A percentile compares a stretch with the other conserved stretches of the same genome.
These are phyloP conservation scores for Alectoria sarmentosa DNA, from an alignment of 495 filamentous ascomycete species.

Conservation along the genomic window DNA sequence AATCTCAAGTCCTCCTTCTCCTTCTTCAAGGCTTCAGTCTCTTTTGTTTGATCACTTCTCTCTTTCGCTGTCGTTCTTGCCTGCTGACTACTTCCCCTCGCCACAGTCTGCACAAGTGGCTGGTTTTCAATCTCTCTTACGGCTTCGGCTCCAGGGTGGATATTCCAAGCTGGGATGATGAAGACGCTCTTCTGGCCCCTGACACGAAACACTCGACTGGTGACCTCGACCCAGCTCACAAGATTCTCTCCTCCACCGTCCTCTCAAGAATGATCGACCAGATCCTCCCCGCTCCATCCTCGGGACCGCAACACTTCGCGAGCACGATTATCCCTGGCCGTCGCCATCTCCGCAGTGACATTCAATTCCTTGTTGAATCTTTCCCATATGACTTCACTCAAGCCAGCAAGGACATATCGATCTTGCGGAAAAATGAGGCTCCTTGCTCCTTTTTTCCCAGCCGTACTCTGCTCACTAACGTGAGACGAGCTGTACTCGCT, in stretches of 20 bases:
- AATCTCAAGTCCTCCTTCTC: background rate
- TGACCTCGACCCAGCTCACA: background rate
- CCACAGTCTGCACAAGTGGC: background rate
- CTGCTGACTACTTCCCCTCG: background rate
- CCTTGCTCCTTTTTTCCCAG: background rate
- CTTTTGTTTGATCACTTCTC: background rate
- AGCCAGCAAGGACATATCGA: background rate
- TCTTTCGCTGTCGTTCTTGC: background rate
- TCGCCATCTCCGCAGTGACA: too few species aligned
- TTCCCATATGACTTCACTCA: background rate
- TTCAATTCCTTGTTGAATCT: background rate
- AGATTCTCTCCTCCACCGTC: too few species aligned
- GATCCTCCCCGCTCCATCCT: too few species aligned
- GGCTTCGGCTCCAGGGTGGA: background rate
- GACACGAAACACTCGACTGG: background rate
- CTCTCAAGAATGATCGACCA: too few species aligned
- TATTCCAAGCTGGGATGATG: background rate
- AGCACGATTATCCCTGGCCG: too few species aligned
- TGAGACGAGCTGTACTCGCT: background rate
- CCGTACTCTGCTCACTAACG: background rate
- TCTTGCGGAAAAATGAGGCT: background rate
- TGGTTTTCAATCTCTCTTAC: background rate
- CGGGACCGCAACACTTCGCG: too few species aligned
- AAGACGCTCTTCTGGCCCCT: background rate
- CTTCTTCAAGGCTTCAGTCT: background rate